Evolutionary conservation across 2,329 filamentous ascomycete genomes (phyloP).

Genomic region (Gremmenia infestans): DNA sequence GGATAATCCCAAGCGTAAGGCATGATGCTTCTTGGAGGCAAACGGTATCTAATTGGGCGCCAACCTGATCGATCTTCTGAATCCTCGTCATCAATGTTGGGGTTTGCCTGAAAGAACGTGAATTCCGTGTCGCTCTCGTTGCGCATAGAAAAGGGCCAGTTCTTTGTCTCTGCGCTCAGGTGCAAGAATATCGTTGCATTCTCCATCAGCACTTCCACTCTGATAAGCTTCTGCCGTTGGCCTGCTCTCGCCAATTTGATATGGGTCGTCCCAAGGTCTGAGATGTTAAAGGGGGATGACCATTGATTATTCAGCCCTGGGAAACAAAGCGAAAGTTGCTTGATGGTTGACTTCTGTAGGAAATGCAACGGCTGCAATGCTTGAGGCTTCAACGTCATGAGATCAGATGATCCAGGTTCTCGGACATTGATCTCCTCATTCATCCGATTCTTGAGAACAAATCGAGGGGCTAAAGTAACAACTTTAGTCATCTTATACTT

Average conservation of each 20-base stretch:
- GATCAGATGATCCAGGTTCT: conserved; percentile 85
- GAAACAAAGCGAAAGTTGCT: conserved; percentile 90
- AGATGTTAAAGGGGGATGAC: conserved; percentile 97
- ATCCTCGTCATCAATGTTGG: conserved; percentile 88
- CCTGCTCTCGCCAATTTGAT: conserved; percentile 90
- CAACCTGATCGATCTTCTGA: conserved; percentile 79
- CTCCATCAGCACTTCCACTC: conserved; percentile 87
- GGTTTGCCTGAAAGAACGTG: conserved; percentile 92
- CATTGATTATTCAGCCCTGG: conserved; percentile 94
- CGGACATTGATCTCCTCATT: conserved; percentile 84
- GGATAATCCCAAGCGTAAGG: conserved; percentile 99
- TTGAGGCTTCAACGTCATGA: conserved; percentile 72
- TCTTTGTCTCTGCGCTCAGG: conserved; percentile 82
- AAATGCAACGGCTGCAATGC: conserved; percentile 84
- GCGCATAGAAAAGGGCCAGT: conserved; percentile 98
- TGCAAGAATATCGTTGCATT: conserved; percentile 90
- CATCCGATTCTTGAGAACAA: conserved; percentile 90
- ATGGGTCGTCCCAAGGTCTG: conserved; percentile 86
- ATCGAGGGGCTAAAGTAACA: conserved; percentile 86
- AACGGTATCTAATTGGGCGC: conserved; percentile 85
- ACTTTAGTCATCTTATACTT: conserved; percentile 98
- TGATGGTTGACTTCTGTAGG: conserved; percentile 73
- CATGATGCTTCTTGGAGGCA: conserved; percentile 96
- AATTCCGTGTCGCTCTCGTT: conserved; percentile 98
- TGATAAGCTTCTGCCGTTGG: conserved; percentile 81